Percentiles rank a stretch among this genome's conserved stretches.
Conservation (phyloP, 148 eudicot species). For the Gaultheria prostrata region DNA sequence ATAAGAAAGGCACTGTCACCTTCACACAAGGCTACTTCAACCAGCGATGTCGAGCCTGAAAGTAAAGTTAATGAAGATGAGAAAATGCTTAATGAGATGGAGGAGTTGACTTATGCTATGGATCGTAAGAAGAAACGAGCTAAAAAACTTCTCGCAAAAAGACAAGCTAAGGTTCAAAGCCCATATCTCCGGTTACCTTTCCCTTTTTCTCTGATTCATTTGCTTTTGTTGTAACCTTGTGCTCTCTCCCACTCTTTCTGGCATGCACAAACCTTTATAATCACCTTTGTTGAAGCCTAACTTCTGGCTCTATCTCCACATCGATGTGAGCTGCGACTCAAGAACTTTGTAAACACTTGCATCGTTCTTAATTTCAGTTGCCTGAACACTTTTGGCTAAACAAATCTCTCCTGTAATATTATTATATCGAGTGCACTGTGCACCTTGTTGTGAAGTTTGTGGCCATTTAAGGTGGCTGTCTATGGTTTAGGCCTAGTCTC, state of each 20-base stretch:
- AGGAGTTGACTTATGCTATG: conserved; percentile 65
- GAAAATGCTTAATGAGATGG: conserved; percentile 76
- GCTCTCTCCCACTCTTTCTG: neutral
- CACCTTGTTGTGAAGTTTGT: neutral
- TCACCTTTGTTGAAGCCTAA: neutral
- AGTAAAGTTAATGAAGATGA: conserved; percentile 63
- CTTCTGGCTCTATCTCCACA: neutral
- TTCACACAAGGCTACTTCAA: conserved; percentile 29
- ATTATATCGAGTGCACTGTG: neutral
- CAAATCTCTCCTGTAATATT: neutral
- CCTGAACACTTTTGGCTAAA: neutral
- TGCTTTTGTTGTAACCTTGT: neutral
- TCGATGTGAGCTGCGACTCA: neutral
- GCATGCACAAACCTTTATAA: too few relatives aligned
- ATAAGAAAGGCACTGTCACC: conserved; percentile 70
- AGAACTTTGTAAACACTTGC: neutral
- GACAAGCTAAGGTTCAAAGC: conserved; percentile 65
- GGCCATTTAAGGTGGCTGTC: neutral
- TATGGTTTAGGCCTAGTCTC: neutral
- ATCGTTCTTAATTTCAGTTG: neutral
- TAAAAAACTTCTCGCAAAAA: conserved; percentile 62
- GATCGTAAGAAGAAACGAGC: conserved; percentile 74
- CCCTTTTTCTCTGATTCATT: neutral
- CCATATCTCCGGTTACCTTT: neutral
- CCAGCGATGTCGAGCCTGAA: conserved; percentile 31